Base-by-base conservation (phyloP, 306 rosid species). In the Pterocarpus santalinus region DNA sequence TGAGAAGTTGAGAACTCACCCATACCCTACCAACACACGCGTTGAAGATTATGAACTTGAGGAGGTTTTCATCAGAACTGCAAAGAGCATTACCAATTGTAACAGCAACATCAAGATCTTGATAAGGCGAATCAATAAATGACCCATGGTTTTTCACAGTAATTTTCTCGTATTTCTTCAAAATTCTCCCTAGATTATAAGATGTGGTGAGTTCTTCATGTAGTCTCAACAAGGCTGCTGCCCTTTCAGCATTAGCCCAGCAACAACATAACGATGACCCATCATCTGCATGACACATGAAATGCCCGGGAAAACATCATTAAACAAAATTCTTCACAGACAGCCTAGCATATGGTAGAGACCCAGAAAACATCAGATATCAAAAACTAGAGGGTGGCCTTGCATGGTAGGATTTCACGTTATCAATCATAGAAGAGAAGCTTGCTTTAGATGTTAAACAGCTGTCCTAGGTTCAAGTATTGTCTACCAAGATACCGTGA, bases 211-310 rank as follows among this genome's bases (percentile, higher is more conserved):
- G 86, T 64, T 85, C 78, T 81, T 91, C 94, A 69, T 83, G 82
- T 68, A 95, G 80, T 90, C 94, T 87, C 80, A 93, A 86, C 73
- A 95, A 87, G 75, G 90, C 84, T 75, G 93, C 91, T 4, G 97
- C 98, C 83, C 88, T 89, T 77, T 93, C 94, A 82, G 88, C 92
- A 66, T 85, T 83, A 72, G 95, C 89, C 99, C 99, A 95, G 87
- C 99, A 93, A 85, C 82, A 85, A 77, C 97, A 90, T 17, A 84
- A 81, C 46, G 97, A 90, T 39, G 98, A 91, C 43, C 99, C 99
- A 75, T 95, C 99, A 79, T 95, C 99, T 92, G 78, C 84, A 78
- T 36, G 66, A 68, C 56, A 75, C 67, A 70, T 41, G 43, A 72
- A 81, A 67, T 35, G 53, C 1, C 35, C 0, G 55, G 46, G 28